phyloP scores from a whole-genome alignment of 495 filamentous ascomycete species.

The Apodospora peruviana region DNA sequence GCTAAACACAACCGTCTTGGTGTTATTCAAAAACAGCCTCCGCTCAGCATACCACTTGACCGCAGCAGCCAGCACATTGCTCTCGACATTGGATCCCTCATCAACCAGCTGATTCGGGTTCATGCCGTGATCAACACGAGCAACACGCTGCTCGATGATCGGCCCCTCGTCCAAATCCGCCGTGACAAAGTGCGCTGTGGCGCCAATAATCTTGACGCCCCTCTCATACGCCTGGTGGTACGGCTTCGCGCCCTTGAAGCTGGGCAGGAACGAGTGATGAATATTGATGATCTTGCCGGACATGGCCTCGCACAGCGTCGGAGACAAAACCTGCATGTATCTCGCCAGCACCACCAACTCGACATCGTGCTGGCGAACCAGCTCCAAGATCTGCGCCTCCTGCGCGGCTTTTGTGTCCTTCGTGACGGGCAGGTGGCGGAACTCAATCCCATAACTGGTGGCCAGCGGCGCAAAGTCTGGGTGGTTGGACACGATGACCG shows the following conservation, averaged over 20 bases:
- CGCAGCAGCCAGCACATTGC: conserved; percentile 63
- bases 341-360: conserved; percentile 72
- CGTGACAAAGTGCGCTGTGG: conserved; percentile 72
- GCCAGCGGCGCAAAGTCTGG: conserved; percentile 63
- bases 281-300: conserved; percentile 75
- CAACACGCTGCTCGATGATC: conserved; percentile 73
- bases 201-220: conserved; percentile 75
- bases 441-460: conserved; percentile 63
- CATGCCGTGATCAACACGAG: conserved; percentile 63
- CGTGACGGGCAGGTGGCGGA: conserved; percentile 67
- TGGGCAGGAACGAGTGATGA: conserved; percentile 73
- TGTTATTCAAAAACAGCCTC: conserved; percentile 63
- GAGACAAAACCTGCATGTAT: conserved; percentile 78
- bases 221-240: conserved; percentile 76
- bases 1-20: conserved; percentile 66
- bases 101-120: conserved; percentile 64
- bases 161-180: conserved; percentile 71
- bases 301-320: conserved; percentile 65
- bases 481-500: conserved; percentile 68
- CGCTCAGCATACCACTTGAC: conserved; percentile 71
- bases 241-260: conserved; percentile 75
- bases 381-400: conserved; percentile 58
- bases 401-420: conserved; percentile 63
- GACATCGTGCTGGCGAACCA: conserved; percentile 56
- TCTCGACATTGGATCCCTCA: conserved; percentile 71